Evolutionary conservation across 768 basidiomycete genomes (phyloP).

Genomic region (Crepidotus variabilis): DNA sequence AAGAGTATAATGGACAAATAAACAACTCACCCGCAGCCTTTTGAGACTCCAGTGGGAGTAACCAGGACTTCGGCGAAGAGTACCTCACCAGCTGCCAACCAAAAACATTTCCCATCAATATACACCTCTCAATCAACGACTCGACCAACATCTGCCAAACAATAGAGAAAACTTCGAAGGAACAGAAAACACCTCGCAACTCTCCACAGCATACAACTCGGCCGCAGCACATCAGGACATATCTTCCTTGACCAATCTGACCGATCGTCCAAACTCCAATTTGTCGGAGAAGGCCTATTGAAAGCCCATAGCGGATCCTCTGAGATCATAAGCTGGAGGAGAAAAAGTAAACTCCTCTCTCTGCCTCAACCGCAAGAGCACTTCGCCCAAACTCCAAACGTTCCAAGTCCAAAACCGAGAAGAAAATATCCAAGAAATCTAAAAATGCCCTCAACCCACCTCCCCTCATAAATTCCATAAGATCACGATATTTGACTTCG

Average conservation of each 20-base stretch:
- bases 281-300: slow-evolving; percentile 29
- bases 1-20: slow-evolving; percentile 8
- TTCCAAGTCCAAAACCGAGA: slow-evolving; percentile 18
- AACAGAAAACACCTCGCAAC: slow-evolving; percentile 19
- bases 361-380: background rate
- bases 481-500: slow-evolving; percentile 97
- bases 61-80: slow-evolving; percentile 99
- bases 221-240: background rate
- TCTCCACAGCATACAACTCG: slow-evolving; percentile 16
- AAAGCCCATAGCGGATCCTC: slow-evolving; percentile 7
- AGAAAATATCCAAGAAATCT: slow-evolving; percentile 19
- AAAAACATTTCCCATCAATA: slow-evolving; percentile 88
- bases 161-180: slow-evolving; percentile 32
- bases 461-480: slow-evolving; percentile 99
- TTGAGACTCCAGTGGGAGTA: slow-evolving; percentile 94
- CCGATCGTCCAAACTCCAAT: slow-evolving; percentile 37
- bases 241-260: slow-evolving; percentile 23
- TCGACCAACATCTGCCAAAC: slow-evolving; percentile 49
- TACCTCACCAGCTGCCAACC: slow-evolving; percentile 97
- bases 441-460: slow-evolving; percentile 87
- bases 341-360: slow-evolving; percentile 1
- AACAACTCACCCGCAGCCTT: slow-evolving; percentile 92
- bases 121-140: slow-evolving; percentile 59
- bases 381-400: slow-evolving; percentile 23
- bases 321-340: background rate